These are phyloP conservation scores for Petasospora rhodanensis DNA, from an alignment of 1,139 yeast species.

Conservation along the genomic window DNA sequence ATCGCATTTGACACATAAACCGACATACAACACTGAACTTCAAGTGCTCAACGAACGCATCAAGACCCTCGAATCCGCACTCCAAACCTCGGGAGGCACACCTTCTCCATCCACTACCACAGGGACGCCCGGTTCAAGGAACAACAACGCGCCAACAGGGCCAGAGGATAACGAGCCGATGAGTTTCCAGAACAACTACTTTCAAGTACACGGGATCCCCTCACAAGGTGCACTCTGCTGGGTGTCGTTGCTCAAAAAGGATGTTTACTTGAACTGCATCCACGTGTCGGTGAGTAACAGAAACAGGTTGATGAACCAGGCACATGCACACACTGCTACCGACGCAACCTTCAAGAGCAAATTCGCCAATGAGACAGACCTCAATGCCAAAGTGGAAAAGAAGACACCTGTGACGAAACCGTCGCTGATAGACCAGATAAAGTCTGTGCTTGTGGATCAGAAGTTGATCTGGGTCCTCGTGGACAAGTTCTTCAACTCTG, in stretches of 20 bases:
- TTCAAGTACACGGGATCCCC: conserved; percentile 23
- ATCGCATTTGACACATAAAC: no score
- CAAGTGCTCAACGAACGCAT: conserved; percentile 8
- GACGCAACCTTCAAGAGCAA: conserved; percentile 4
- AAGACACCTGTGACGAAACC: conserved; percentile 1
- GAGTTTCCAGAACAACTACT: conserved; percentile 10
- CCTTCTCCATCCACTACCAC: not conserved
- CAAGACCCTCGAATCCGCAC: conserved; percentile 9
- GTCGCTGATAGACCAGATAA: conserved; percentile 6
- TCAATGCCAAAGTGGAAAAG: conserved; percentile 9
- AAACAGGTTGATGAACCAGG: conserved; percentile 3
- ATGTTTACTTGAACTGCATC: conserved; percentile 28
- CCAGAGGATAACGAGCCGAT: conserved; percentile 2
- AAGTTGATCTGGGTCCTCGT: conserved; percentile 23
- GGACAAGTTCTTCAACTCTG: conserved; percentile 23
- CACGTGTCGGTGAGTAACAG: conserved; percentile 9
- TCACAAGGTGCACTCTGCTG: conserved; percentile 41
- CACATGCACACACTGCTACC: not conserved
- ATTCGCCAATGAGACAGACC: conserved; percentile 10
- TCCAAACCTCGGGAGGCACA: not conserved
- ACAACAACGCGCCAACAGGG: no score
- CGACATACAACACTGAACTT: conserved; percentile 2
- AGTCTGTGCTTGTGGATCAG: conserved; percentile 8
- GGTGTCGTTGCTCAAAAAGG: conserved; percentile 38
- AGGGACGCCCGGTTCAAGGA: no score